Conservation (phyloP, 2,329 filamentous ascomycete genomes). For the Penicillium sp. region DNA sequence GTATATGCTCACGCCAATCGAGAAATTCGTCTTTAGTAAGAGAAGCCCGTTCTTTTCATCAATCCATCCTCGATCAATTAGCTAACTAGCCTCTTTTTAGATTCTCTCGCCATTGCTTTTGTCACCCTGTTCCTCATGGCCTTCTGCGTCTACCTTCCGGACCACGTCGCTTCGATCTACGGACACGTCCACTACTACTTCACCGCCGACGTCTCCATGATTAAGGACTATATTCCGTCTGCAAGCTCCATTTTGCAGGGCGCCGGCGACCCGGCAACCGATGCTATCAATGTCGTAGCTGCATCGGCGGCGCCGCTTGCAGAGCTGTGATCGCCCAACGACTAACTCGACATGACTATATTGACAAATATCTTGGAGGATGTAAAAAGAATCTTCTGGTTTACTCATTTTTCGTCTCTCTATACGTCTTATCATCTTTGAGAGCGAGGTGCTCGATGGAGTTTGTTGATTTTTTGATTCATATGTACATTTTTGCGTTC, state of each 20-base stretch:
- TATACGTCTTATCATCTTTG: neutral
- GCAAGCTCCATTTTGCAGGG: constrained; percentile 32
- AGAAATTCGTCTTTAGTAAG: constrained; percentile 97
- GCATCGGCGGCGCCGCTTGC: constrained; percentile 33
- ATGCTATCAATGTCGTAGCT: constrained; percentile 43
- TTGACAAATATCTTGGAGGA: neutral
- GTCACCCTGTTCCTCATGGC: constrained; percentile 82
- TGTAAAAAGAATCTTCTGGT: too few relatives aligned
- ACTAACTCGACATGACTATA: neutral
- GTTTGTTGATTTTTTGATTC: neutral
- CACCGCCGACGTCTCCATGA: constrained; percentile 62
- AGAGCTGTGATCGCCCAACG: constrained; percentile 25
- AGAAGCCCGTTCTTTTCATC: constrained; percentile 13
- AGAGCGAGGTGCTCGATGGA: constrained; percentile 12
- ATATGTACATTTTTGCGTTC: neutral
- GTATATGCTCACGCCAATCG: constrained; percentile 94
- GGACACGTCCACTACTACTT: constrained; percentile 93
- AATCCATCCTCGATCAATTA: neutral
- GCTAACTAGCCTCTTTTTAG: constrained; percentile 44
- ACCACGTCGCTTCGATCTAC: constrained; percentile 78
- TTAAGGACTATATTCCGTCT: constrained; percentile 27
- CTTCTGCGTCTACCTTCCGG: constrained; percentile 85
- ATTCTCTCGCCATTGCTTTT: constrained; percentile 87
- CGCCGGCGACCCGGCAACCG: constrained; percentile 21
- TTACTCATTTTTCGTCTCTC: too few relatives aligned